Evolutionary conservation across 179 eudicot genomes (phyloP), one percentile per base, ranked within the genome.

Genomic region (Amaranthus tricolor): DNA sequence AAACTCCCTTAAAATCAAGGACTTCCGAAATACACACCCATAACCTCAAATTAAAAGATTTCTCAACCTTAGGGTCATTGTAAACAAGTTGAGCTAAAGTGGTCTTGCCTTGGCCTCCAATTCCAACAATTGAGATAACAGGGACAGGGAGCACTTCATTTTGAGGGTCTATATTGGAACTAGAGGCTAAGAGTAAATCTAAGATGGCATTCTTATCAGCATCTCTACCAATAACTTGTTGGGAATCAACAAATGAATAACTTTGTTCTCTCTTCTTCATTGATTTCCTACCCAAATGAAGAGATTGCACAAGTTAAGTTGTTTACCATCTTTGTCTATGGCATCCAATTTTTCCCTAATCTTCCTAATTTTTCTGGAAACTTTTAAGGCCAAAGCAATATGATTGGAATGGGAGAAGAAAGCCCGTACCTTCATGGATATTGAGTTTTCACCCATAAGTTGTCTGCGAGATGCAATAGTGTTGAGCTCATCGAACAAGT

Each of bases 401-500:
- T 51, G 71, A 24, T 74, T 82, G 58, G 73, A 68, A 40, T n/a
- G 52, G 16, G 74, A 70, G 61, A 79, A 76, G 68, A 76, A 72
- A n/a, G 45, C 11, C 43, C 40, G 20, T 62, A 71, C 74, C 72
- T 81, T 54, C n/a, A 5, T 62, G 16, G 14, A 40, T 6, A 40
- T 45, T 43, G 19, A 62, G 45, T 20, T 20, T 0, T 31, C 57
- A 9, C 11, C 17, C 52, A 48, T 48, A 43, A 48, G 19, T 12
- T 49, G 1, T n/a, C 47, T 53, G 47, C 20, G 57, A 21, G 9
- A 9, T 7, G 52, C 62, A 5, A 55, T 47, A 17, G 72, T 74
- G 6, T 62, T 48, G 40, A 79, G 61, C 44, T 74, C 80, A 53
- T 84, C 87, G 55, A 84, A 13, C 58, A 84, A 20, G 55, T 82